Evolutionary conservation across 2,329 filamentous ascomycete species (phyloP).

Genomic region (Verticillium nubilum): DNA sequence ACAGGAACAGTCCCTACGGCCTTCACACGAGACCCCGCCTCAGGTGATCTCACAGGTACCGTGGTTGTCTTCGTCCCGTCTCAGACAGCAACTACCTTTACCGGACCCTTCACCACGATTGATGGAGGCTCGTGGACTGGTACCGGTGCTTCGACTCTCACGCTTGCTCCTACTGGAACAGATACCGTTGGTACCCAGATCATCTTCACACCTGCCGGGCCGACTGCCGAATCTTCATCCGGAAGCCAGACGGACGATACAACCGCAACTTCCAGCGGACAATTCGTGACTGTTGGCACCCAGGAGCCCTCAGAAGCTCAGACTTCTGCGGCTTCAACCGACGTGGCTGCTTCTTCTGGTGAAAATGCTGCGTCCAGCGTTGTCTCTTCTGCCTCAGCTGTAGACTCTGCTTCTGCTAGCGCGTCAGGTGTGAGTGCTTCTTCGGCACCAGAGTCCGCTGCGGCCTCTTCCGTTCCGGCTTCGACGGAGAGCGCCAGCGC

Average conservation of each 20-base stretch:
- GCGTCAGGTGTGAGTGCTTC: not conserved
- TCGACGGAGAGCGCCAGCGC: not conserved
- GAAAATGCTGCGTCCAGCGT: not conserved
- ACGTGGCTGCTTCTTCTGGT: not conserved
- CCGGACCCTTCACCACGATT: slow-evolving; percentile 6
- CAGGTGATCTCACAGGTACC: slow-evolving; percentile 1
- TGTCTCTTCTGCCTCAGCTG: not conserved
- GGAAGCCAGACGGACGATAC: not conserved
- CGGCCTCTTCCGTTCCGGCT: not conserved
- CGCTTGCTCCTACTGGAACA: not conserved
- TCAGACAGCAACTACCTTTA: not conserved
- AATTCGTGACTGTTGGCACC: not conserved
- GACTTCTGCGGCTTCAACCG: not conserved
- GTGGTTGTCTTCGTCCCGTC: slow-evolving; percentile 5
- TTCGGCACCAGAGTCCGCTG: no score
- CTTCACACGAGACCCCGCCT: not conserved
- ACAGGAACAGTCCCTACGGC: not conserved
- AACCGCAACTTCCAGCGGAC: not conserved
- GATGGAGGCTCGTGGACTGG: not conserved
- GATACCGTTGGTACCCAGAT: not conserved
- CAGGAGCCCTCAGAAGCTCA: not conserved
- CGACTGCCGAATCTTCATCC: not conserved
- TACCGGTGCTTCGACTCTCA: not conserved
- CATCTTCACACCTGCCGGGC: not conserved
- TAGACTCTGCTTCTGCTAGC: not conserved